A percentile compares a stretch with the other conserved stretches of the same genome.
Conservation (phyloP, 805 yeast genomes). For the Metschnikowia lachancei region DNA sequence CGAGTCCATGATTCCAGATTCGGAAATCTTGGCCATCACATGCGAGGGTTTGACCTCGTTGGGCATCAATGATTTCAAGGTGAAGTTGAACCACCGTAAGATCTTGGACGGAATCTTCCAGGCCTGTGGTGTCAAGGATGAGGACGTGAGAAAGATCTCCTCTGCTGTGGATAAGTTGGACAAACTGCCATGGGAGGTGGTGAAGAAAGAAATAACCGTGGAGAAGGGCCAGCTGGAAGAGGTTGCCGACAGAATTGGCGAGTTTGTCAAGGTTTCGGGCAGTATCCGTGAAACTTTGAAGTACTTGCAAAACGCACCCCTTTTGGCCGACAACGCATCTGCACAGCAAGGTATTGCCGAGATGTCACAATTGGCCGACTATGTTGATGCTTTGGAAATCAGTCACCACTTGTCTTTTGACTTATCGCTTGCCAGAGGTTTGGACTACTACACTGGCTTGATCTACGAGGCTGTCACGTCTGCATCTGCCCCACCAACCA, state of each 20-base stretch:
- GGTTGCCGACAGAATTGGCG: constrained; percentile 91
- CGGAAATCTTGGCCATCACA: constrained; percentile 77
- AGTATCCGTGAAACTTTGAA: constrained; percentile 60
- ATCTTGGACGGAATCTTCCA: constrained; percentile 93
- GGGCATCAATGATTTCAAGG: constrained; percentile 85
- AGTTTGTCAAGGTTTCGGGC: constrained; percentile 81
- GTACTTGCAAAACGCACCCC: constrained; percentile 54
- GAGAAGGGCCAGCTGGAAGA: constrained; percentile 90
- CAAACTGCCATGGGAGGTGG: constrained; percentile 93
- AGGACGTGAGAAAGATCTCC: constrained; percentile 89
- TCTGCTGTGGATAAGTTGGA: constrained; percentile 97
- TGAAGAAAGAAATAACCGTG: constrained; percentile 83
- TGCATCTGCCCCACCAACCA: constrained; percentile 92
- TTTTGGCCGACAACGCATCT: constrained; percentile 58
- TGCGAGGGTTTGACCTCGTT: constrained; percentile 82
- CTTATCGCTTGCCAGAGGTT: constrained; percentile 92
- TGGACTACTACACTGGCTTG: constrained; percentile 95
- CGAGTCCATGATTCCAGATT: constrained; percentile 94
- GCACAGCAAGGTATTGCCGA: constrained; percentile 83
- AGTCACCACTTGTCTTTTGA: constrained; percentile 73
- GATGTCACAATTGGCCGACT: constrained; percentile 70
- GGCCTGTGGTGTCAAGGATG: constrained; percentile 91
- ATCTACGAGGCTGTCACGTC: constrained; percentile 95
- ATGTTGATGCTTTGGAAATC: constrained; percentile 80
- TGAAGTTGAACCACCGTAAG: constrained; percentile 93